These are phyloP conservation scores for Pichia sp. DNA, from an alignment of 1,139 yeast species.

Conservation along the genomic window DNA sequence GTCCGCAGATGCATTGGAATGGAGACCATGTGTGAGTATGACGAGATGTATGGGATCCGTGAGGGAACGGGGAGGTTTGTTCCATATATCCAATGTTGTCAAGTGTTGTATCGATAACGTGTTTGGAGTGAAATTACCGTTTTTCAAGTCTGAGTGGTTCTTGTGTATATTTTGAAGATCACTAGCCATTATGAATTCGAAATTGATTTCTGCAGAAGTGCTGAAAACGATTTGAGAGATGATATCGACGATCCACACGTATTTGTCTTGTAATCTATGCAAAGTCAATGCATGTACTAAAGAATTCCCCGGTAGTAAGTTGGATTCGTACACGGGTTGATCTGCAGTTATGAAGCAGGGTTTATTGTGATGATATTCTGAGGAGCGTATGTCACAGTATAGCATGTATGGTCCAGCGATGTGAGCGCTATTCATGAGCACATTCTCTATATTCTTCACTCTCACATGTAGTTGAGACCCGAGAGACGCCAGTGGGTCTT, in stretches of 20 bases:
- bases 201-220: constrained; percentile 58
- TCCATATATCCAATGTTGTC: constrained; percentile 75
- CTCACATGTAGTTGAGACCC: constrained; percentile 45
- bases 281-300: constrained; percentile 41
- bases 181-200: constrained; percentile 59
- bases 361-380: constrained; percentile 50
- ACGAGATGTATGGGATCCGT: constrained; percentile 52
- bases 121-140: constrained; percentile 20
- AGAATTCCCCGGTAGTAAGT: constrained; percentile 46
- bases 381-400: constrained; percentile 72
- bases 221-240: constrained; percentile 78
- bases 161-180: constrained; percentile 38
- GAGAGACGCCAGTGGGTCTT: constrained; percentile 7
- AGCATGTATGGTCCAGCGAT: constrained; percentile 86
- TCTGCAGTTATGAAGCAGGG: constrained; percentile 53
- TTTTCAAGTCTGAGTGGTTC: constrained; percentile 24
- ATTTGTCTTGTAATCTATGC: constrained; percentile 40
- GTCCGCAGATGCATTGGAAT: constrained; percentile 84
- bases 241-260: constrained; percentile 82
- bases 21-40: constrained; percentile 83
- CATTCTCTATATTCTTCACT: constrained; percentile 64
- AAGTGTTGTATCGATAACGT: constrained; percentile 38
- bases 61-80: constrained; percentile 36
- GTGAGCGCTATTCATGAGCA: constrained; percentile 80
- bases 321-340: constrained; percentile 52